Conservation (phyloP, 495 filamentous ascomycete genomes). For the Aspergillus avenaceus region DNA sequence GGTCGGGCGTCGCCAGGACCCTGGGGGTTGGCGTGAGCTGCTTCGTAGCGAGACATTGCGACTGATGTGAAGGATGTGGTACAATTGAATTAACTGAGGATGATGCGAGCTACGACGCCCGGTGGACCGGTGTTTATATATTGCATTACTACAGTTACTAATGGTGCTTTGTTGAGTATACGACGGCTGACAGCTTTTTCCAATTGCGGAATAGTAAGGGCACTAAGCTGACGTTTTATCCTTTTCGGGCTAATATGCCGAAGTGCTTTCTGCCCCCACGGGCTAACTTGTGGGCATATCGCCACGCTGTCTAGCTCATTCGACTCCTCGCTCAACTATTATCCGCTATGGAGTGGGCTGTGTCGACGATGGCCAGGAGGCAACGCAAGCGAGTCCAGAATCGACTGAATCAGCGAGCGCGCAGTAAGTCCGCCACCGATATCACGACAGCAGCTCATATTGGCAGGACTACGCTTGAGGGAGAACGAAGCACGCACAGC, state of each 20-base stretch:
- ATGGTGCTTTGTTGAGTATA: no score
- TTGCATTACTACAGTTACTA: no score
- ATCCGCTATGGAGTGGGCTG: no score
- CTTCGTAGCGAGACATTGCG: slow-evolving; percentile 30
- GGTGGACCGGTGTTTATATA: no score
- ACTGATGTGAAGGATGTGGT: neutral
- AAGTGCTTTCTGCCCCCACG: no score
- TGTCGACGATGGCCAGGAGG: no score
- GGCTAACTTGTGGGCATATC: no score
- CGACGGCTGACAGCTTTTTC: neutral
- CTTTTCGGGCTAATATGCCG: neutral
- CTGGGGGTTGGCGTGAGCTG: slow-evolving; percentile 28
- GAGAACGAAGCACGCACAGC: neutral
- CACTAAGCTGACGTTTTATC: neutral
- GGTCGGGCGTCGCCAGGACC: slow-evolving; percentile 49
- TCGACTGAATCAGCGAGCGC: slow-evolving; percentile 10
- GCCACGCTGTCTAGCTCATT: no score
- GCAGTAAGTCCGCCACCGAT: slow-evolving; percentile 3
- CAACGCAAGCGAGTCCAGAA: slow-evolving; percentile 12
- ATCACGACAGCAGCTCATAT: neutral
- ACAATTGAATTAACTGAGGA: neutral
- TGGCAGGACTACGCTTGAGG: slow-evolving; percentile 3
- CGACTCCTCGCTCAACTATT: no score
- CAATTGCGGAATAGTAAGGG: neutral
- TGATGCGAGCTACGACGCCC: no score